These are phyloP conservation scores for Pseudopediastrum boryanum DNA, from an alignment of 139 green algal genomes.

Conservation along the genomic window DNA sequence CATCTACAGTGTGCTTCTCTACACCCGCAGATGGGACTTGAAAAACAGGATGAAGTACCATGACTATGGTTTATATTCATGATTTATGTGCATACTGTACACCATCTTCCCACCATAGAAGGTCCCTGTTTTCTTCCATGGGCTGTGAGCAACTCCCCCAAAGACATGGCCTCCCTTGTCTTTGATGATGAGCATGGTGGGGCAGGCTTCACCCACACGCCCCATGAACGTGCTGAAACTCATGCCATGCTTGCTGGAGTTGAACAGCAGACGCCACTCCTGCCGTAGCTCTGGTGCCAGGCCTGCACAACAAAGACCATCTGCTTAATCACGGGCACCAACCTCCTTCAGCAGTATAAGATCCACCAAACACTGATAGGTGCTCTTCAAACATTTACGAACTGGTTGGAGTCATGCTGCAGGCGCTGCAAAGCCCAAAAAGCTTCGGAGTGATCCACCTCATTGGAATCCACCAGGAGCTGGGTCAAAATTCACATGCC, in stretches of 20 bases:
- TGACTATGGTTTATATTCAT: not conserved
- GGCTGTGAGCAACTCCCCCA: constrained; percentile 51
- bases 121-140: constrained; percentile 52
- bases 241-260: constrained; percentile 48
- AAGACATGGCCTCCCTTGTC: constrained; percentile 51
- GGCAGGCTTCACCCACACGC: constrained; percentile 9
- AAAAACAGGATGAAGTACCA: not conserved
- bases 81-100: not conserved
- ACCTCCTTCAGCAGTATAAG: not conserved
- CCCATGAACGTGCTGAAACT: constrained; percentile 60
- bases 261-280: constrained; percentile 60
- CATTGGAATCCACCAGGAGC: too few relatives aligned
- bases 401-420: not conserved
- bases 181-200: constrained; percentile 49
- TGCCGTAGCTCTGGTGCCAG: constrained; percentile 16
- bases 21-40: too few relatives aligned
- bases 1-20: not conserved
- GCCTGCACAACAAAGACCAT: not conserved
- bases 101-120: constrained; percentile 53
- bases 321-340: not conserved
- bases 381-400: not conserved
- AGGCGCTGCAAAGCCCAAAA: not conserved
- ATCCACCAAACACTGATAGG: not conserved
- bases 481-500: too few relatives aligned
- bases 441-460: too few relatives aligned